Conservation (phyloP, 2,329 filamentous ascomycete species). For the Neopestalotiopsis clavispora region DNA sequence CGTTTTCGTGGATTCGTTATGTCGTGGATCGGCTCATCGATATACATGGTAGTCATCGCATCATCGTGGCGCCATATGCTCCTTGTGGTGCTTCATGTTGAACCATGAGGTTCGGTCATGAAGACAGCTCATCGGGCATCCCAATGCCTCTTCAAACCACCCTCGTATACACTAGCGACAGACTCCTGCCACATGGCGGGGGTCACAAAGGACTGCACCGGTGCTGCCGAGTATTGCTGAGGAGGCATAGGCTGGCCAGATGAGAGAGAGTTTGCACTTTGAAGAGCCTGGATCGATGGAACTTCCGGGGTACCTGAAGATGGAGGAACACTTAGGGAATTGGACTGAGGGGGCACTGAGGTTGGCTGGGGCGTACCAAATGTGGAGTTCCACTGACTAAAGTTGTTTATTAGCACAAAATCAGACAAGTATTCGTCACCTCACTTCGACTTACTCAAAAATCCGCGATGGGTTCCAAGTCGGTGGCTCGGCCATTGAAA, state of each 20-base stretch:
- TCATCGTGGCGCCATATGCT: background rate
- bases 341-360: conserved; percentile 50
- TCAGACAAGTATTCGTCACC: background rate
- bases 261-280: conserved; percentile 51
- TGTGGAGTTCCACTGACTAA: conserved; percentile 91
- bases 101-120: background rate
- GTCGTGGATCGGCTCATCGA: conserved; percentile 8
- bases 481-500: conserved; percentile 66
- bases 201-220: conserved; percentile 66
- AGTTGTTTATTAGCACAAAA: conserved; percentile 22
- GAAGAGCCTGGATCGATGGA: conserved; percentile 57
- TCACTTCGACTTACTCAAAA: conserved; percentile 74
- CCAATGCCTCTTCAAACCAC: conserved; percentile 67
- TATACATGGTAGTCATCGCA: conserved; percentile 2
- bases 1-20: background rate
- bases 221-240: conserved; percentile 57
- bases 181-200: conserved; percentile 77
- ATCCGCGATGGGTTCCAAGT: conserved; percentile 87
- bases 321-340: conserved; percentile 57
- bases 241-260: conserved; percentile 51
- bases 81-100: background rate
- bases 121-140: conserved; percentile 38
- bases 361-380: conserved; percentile 71
- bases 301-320: conserved; percentile 60
- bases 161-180: conserved; percentile 71